Percentiles rank a stretch among this genome's conserved stretches.
phyloP scores from a whole-genome alignment of 108 stramenopile genomes.

The Epithemia pelagica region DNA sequence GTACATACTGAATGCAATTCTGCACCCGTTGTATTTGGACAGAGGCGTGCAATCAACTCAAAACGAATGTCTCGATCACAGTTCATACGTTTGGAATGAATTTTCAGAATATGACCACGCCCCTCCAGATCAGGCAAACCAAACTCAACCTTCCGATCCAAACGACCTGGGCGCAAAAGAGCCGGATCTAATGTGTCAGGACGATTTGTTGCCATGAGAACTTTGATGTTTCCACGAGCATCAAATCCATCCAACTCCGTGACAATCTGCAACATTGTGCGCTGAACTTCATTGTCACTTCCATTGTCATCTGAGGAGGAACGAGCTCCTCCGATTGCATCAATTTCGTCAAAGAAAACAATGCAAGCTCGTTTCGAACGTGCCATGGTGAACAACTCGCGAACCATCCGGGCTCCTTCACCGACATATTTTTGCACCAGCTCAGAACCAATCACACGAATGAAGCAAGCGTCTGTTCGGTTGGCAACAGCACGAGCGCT shows the following conservation, averaged over 20 bases:
- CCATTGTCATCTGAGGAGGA: constrained; percentile 77
- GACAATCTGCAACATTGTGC: constrained; percentile 99
- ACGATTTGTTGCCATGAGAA: constrained; percentile 94
- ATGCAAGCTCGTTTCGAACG: constrained; percentile 95
- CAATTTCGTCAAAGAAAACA: constrained; percentile 95
- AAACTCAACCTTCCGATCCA: constrained; percentile 98
- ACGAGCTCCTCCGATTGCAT: constrained; percentile 89
- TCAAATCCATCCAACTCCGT: constrained; percentile 98
- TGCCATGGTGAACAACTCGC: constrained; percentile 97
- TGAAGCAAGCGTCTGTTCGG: constrained; percentile 97
- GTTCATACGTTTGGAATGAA: constrained; percentile 98
- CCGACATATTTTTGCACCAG: constrained; percentile 97
- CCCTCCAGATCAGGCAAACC: constrained; percentile 95
- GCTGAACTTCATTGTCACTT: constrained; percentile 93
- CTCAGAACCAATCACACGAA: constrained; percentile 95
- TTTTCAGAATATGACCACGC: constrained; percentile 90
- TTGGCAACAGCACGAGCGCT: constrained; percentile 94
- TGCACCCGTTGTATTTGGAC: constrained; percentile 98
- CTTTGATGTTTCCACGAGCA: constrained; percentile 98
- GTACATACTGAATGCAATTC: constrained; percentile 96
- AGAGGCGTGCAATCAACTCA: constrained; percentile 95
- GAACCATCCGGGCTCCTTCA: constrained; percentile 99
- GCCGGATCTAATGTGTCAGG: constrained; percentile 98
- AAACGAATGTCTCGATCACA: constrained; percentile 96
- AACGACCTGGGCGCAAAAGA: constrained; percentile 90